Evolutionary conservation across 2,329 filamentous ascomycete genomes (phyloP).

Genomic region (Cordyceps cateniannulata): DNA sequence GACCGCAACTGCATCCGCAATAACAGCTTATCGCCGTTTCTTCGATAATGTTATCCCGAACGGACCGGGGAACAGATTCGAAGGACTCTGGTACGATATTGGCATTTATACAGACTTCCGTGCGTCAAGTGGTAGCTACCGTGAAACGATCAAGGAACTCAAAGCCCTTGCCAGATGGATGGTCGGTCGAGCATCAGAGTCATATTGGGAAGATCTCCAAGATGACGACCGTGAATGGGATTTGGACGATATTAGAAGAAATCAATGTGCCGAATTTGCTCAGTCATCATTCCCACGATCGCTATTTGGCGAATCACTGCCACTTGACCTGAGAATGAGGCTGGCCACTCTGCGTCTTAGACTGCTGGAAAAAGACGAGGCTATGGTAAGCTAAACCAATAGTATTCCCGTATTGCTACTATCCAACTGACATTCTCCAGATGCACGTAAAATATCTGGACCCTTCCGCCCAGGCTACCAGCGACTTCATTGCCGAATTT

Average conservation of each 20-base stretch:
- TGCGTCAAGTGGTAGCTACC: constrained; percentile 54
- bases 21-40: constrained; percentile 41
- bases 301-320: constrained; percentile 67
- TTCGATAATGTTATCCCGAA: constrained; percentile 36
- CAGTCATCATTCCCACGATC: constrained; percentile 41
- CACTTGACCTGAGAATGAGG: constrained; percentile 76
- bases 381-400: constrained; percentile 48
- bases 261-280: constrained; percentile 52
- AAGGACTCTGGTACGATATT: constrained; percentile 69
- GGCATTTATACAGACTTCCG: constrained; percentile 82
- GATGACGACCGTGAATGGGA: constrained; percentile 91
- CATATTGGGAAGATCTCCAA: constrained; percentile 66
- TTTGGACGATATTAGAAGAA: constrained; percentile 60
- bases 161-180: constrained; percentile 76
- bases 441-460: constrained; percentile 65
- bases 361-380: constrained; percentile 63
- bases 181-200: constrained; percentile 65
- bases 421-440: constrained; percentile 28
- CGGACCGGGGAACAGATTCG: constrained; percentile 26
- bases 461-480: constrained; percentile 45
- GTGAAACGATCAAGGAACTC: constrained; percentile 61
- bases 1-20: constrained; percentile 31
- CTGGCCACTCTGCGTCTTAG: constrained; percentile 77
- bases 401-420: constrained; percentile 12
- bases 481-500: constrained; percentile 54